Evolutionary conservation across 495 filamentous ascomycete species (phyloP).

Genomic region (Podospora appendiculata): DNA sequence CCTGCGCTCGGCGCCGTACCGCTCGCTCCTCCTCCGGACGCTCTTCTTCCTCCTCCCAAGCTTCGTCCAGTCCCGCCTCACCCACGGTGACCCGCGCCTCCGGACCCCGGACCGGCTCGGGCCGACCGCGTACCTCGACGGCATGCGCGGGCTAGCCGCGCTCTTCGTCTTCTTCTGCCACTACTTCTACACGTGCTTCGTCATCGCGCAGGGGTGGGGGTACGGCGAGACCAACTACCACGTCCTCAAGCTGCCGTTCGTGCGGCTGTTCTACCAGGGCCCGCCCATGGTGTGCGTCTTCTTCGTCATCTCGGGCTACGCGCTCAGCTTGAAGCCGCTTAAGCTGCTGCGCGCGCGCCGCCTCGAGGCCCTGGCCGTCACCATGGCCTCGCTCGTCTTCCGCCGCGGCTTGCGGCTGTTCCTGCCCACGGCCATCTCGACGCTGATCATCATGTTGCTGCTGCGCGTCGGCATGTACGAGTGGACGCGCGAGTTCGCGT

Average conservation of each 20-base stretch:
- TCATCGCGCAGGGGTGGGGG: conserved; percentile 36
- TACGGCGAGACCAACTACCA: conserved; percentile 22
- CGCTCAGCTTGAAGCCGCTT: conserved; percentile 57
- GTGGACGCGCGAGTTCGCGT: conserved; percentile 32
- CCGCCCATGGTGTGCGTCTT: conserved; percentile 69
- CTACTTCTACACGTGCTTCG: conserved; percentile 36
- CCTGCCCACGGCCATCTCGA: conserved; percentile 54
- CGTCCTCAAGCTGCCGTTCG: conserved; percentile 55
- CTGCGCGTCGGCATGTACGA: conserved; percentile 45
- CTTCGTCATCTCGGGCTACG: conserved; percentile 70
- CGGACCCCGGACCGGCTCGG: conserved; percentile 5
- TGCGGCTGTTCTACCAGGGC: conserved; percentile 59
- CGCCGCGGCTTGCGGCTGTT: conserved; percentile 60
- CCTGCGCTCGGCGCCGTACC: neutral
- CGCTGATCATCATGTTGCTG: conserved; percentile 48
- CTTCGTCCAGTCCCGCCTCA: conserved; percentile 25
- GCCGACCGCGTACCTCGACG: conserved; percentile 50
- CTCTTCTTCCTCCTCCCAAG: conserved; percentile 29
- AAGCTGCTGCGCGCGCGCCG: conserved; percentile 46
- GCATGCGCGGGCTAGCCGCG: conserved; percentile 51
- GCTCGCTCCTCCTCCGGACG: conserved; percentile 13
- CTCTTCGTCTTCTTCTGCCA: conserved; percentile 52
- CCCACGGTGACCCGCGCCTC: neutral
- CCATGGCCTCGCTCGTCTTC: conserved; percentile 56
- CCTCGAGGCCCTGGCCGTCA: conserved; percentile 21